Base-by-base conservation (phyloP, 176 grass and related monocot species). In the Neostapfia colusana region DNA sequence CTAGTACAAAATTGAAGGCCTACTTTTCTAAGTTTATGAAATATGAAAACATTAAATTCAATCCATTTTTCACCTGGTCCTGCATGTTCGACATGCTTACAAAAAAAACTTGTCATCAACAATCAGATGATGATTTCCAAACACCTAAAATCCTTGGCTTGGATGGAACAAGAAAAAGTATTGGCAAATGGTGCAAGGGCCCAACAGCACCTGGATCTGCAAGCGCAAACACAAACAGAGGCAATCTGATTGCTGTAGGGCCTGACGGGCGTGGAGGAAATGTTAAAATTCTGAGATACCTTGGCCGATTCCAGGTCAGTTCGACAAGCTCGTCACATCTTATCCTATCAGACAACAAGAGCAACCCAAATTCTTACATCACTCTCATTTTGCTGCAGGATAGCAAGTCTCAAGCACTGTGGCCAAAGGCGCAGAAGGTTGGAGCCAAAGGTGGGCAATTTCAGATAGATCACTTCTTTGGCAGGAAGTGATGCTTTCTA, bases 381-480 rank as follows among this genome's bases (percentile, higher is more conserved):
- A 48, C 23, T 68, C 24, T 61, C 46, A 7, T 63, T 23, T 36
- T 61, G 5, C 54, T 63, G 54, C 80, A 91, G 91, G 72, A 42
- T 84, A 79, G 70, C 54, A 89, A 88, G 72, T 45, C 75, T 65
- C 83, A 73, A 46, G 45, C 68, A 45, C 25, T 75, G 26, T 79
- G 73, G 70, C 82, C 90, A 23, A 84, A 86, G 83, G 80, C 83
- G 24, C 57, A 74, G 23, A 92, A 92, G 65, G 8, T 86, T 86
- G 84, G 72, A 80, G 38, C 82, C 50, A 98, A 84, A 89, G 48
- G 82, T 55, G 79, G 87, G 56, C 95, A 98, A 60, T 89, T 70
- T 72, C 85, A 93, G 35, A 82, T 98, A 46, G 89, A 90, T 31
- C 82, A 94, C 60, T 98, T 98, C 72, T 98, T 98, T 76, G 84